Percentiles rank a stretch among this genome's conserved stretches.
These are phyloP conservation scores for Aspergillus flavus DNA, from an alignment of 2,329 filamentous ascomycete genomes.

Conservation along the genomic window DNA sequence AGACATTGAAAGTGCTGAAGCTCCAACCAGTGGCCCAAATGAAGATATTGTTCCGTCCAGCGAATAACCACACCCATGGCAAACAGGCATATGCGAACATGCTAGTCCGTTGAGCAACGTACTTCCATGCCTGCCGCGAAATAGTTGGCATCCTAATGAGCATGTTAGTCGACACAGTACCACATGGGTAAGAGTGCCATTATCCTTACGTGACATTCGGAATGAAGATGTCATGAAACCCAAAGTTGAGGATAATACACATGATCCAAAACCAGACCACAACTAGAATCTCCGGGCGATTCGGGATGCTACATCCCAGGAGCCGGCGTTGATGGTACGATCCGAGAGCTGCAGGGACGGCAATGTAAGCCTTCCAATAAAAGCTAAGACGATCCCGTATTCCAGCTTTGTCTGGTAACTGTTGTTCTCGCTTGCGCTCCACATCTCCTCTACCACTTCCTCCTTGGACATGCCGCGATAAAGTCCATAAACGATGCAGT, in stretches of 20 bases:
- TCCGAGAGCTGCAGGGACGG: constrained; percentile 3
- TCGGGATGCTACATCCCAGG: constrained; percentile 16
- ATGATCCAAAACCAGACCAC: constrained; percentile 17
- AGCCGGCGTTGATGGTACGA: constrained; percentile 15
- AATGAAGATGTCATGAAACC: constrained; percentile 18
- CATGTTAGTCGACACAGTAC: neutral
- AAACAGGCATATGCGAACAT: constrained; percentile 65
- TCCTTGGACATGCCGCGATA: neutral
- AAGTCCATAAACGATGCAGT: neutral
- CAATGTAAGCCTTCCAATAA: neutral
- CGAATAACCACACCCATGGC: constrained; percentile 64
- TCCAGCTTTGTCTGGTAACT: neutral
- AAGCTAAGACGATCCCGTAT: neutral
- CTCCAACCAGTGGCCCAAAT: constrained; percentile 68
- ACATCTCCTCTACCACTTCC: neutral
- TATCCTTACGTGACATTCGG: constrained; percentile 16
- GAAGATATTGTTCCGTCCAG: constrained; percentile 64
- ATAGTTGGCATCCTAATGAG: neutral
- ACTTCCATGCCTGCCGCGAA: constrained; percentile 43
- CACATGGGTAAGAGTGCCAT: neutral
- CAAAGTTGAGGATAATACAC: constrained; percentile 16
- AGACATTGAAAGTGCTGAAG: constrained; percentile 64
- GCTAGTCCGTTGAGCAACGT: constrained; percentile 63
- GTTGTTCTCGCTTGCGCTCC: neutral
- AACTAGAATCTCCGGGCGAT: constrained; percentile 14